Evolutionary conservation across 2,329 filamentous ascomycete genomes (phyloP), one percentile per base, ranked within the genome.

Genomic region (Phyllosticta capitalensis): DNA sequence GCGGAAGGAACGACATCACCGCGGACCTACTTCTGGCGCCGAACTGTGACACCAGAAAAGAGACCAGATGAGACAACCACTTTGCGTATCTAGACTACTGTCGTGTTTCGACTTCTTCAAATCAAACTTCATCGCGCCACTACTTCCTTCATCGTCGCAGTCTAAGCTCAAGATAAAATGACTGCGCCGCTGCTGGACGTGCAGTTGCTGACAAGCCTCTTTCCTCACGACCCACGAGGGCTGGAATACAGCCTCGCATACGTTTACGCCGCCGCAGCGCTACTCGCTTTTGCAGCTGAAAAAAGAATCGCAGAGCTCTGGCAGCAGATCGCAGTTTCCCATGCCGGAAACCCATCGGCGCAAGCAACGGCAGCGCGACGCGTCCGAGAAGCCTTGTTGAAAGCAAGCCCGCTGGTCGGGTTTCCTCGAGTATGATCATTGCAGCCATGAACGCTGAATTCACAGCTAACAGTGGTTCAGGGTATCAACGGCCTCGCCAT

Each of bases 401-500:
- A 60, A 9, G 54, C 54, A 5, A 56, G 45, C 48, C 58, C 53
- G 14, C 58, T 60, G n/a, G n/a, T 60, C 19, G 58, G 58, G 5
- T 60, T 60, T 21, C 58, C 58, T 5, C 49, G 58, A 9, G 58
- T 60, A 33, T 22, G 58, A 12, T 7, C n/a, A 17, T 17, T 20
- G 20, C 24, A 20, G 3, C 14, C 28, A 20, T 45, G 20, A 4
- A 38, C n/a, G 9, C 19, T 26, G 28, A 14, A 19, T 17, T 21
- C 1, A 14, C 26, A 3, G 2, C 52, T 28, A 1, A n/a, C 24
- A 4, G 14, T 17, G 9, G 7, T 26, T 3, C 30, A 60, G 58
- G 49, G 48, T 22, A 60, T 60, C 48, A 60, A 60, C 58, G 58
- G 53, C 58, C 58, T 60, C 49, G 26, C 53, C 21, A 20, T 50